Evolutionary conservation across 2,329 filamentous ascomycete species (phyloP).

Genomic region (Zalaria sp.): DNA sequence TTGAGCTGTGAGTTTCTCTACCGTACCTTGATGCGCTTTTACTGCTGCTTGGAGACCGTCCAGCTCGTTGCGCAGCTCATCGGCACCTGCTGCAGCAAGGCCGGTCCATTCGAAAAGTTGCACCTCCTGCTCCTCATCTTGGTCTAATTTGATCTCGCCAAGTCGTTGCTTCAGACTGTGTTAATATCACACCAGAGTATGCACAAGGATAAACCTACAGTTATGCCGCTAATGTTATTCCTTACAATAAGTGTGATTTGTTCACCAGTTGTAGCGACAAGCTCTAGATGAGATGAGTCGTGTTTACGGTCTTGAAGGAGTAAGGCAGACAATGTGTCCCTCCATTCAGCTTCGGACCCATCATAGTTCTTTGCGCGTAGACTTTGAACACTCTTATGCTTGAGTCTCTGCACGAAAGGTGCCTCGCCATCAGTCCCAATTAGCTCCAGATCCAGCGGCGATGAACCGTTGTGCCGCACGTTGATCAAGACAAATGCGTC

Average conservation of each 20-base stretch:
- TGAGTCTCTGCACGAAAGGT: conserved; percentile 46
- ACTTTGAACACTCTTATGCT: conserved; percentile 39
- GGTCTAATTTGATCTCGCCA: conserved; percentile 46
- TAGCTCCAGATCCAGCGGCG: conserved; percentile 50
- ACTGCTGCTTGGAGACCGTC: conserved; percentile 19
- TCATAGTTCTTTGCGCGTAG: conserved; percentile 40
- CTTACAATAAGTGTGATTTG: conserved; percentile 49
- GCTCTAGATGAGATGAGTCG: conserved; percentile 35
- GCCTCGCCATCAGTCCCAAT: conserved; percentile 53
- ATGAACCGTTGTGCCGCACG: conserved; percentile 34
- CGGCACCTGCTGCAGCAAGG: conserved; percentile 32
- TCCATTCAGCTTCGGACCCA: conserved; percentile 53
- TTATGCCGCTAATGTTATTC: conserved; percentile 54
- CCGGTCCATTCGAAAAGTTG: conserved; percentile 56
- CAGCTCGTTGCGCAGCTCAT: conserved; percentile 23
- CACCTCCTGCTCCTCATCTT: conserved; percentile 44
- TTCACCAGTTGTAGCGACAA: conserved; percentile 40
- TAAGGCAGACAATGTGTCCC: conserved; percentile 41
- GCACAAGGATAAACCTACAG: conserved; percentile 30
- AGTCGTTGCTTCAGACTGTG: conserved; percentile 44
- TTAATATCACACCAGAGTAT: not conserved
- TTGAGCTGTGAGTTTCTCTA: conserved; percentile 46
- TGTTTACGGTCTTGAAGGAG: conserved; percentile 34
- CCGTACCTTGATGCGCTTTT: conserved; percentile 38
- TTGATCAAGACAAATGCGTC: conserved; percentile 44